phyloP scores from a whole-genome alignment of 176 grass and related monocot genomes.

The Musa troglodytarum region DNA sequence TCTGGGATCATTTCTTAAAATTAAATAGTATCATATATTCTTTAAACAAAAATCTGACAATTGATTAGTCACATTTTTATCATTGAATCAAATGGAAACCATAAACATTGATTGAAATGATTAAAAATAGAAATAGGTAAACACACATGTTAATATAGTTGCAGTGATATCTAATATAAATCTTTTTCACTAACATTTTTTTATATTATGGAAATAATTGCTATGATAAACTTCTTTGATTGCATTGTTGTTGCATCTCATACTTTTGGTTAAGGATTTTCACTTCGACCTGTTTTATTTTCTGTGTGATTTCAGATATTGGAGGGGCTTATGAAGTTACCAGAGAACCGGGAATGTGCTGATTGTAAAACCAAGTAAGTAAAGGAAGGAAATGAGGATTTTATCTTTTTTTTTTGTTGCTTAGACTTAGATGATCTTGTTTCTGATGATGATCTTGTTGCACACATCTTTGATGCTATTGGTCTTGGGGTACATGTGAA shows the following conservation, averaged over 20 bases:
- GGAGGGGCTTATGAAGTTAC: slow-evolving; percentile 63
- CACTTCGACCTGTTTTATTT: not conserved
- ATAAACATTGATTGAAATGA: no score
- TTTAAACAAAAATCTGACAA: no score
- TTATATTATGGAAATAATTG: not conserved
- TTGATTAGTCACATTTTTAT: no score
- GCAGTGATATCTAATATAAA: no score
- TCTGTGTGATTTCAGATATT: slow-evolving; percentile 47
- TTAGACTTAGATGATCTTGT: not conserved
- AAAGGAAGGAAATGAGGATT: slow-evolving; percentile 22
- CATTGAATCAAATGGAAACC: no score
- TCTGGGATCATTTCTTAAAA: no score
- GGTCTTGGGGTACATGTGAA: no score
- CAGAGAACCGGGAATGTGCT: slow-evolving; percentile 88
- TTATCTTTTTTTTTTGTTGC: slow-evolving; percentile 6
- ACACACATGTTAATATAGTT: no score
- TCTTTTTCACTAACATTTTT: not conserved
- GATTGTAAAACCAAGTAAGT: slow-evolving; percentile 99
- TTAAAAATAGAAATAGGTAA: no score
- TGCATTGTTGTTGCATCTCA: not conserved
- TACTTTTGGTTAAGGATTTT: not conserved
- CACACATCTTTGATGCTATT: not conserved
- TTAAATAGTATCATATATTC: no score
- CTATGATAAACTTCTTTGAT: not conserved
- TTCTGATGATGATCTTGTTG: not conserved